phyloP scores from a whole-genome alignment of 495 filamentous ascomycete genomes.

The Hyaloscypha bicolor region DNA sequence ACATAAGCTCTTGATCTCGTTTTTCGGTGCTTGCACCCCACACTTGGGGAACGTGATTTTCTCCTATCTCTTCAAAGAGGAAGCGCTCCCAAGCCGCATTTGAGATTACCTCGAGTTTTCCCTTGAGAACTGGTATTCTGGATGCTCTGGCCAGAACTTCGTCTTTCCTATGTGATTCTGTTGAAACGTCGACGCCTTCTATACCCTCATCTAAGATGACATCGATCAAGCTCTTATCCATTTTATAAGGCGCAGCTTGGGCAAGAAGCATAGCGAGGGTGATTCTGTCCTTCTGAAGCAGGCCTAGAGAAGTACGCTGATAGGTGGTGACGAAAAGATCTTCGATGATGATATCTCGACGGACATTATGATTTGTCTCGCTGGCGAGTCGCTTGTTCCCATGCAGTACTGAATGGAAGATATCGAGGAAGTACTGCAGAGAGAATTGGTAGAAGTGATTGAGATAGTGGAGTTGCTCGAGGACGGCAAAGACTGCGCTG shows the following conservation, averaged over 20 bases:
- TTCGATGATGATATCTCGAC: constrained; percentile 83
- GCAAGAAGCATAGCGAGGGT: constrained; percentile 96
- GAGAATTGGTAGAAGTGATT: constrained; percentile 99
- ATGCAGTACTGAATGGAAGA: constrained; percentile 91
- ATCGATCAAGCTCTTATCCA: constrained; percentile 89
- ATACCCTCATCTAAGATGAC: constrained; percentile 78
- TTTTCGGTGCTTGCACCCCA: constrained; percentile 68
- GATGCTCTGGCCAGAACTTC: constrained; percentile 69
- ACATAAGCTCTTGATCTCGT: constrained; percentile 77
- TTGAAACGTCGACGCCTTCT: constrained; percentile 78
- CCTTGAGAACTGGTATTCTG: constrained; percentile 73
- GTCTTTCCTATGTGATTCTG: constrained; percentile 60
- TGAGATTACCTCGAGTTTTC: constrained; percentile 63
- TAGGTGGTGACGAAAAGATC: constrained; percentile 91
- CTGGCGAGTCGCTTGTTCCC: constrained; percentile 72
- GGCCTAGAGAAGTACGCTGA: constrained; percentile 86
- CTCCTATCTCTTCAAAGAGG: constrained; percentile 81
- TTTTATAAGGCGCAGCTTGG: constrained; percentile 89
- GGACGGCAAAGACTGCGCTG: constrained; percentile 93
- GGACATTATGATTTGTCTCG: constrained; percentile 72
- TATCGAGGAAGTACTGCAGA: constrained; percentile 94
- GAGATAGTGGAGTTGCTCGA: constrained; percentile 96
- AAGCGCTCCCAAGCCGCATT: constrained; percentile 75
- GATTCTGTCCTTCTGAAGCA: constrained; percentile 92
- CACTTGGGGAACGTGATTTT: constrained; percentile 77